Percentiles rank a stretch among this genome's conserved stretches.
Evolutionary conservation across 2,329 filamentous ascomycete species (phyloP).

Genomic region (Thielaviopsis euricoi): DNA sequence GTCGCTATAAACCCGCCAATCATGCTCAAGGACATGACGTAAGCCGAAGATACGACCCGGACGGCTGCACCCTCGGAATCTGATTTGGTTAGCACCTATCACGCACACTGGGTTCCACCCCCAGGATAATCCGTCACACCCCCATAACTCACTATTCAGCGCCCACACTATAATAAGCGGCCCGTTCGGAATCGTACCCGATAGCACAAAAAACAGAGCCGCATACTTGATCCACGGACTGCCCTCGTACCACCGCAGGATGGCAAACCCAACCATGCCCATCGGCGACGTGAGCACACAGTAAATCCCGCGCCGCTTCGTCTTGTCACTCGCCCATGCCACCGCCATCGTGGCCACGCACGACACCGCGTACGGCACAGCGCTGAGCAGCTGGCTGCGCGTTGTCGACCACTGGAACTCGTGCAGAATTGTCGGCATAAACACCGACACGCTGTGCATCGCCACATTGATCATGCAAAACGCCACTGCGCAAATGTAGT

Average conservation of each 20-base stretch:
- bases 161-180: constrained; percentile 42
- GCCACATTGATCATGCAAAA: constrained; percentile 46
- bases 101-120: too few species aligned
- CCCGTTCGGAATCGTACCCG: constrained; percentile 40
- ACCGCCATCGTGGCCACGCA: constrained; percentile 21
- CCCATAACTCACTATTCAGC: constrained; percentile 29
- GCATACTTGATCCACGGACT: constrained; percentile 29
- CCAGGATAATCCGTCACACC: too few species aligned
- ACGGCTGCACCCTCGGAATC: constrained; percentile 38
- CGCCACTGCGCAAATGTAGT: constrained; percentile 38
- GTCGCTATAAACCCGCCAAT: constrained; percentile 40
- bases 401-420: constrained; percentile 25
- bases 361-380: constrained; percentile 27
- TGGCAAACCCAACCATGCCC: constrained; percentile 32
- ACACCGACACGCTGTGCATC: constrained; percentile 36
- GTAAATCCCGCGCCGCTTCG: constrained; percentile 23
- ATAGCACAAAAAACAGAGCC: constrained; percentile 37
- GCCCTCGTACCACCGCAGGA: constrained; percentile 28
- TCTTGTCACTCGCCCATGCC: constrained; percentile 17
- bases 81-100: constrained; percentile 13
- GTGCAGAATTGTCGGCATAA: constrained; percentile 30
- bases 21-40: constrained; percentile 37
- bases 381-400: constrained; percentile 26
- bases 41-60: constrained; percentile 37
- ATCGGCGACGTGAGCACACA: constrained; percentile 24